Evolutionary conservation across 2,329 filamentous ascomycete species (phyloP).

Genomic region (Aspergillus vadensis): DNA sequence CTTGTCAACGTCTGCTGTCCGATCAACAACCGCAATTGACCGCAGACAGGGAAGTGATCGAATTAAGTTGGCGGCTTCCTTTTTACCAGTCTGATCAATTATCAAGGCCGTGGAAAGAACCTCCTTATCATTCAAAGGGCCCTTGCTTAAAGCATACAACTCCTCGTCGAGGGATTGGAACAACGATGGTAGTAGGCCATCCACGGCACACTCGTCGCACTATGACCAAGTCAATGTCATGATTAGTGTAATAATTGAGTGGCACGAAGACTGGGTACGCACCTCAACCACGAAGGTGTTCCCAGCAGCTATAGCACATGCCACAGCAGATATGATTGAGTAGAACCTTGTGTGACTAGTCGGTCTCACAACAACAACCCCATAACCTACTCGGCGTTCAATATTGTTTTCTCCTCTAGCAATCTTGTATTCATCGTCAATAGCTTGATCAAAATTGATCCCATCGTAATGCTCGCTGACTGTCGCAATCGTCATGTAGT

Average conservation of each 20-base stretch:
- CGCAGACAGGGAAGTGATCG: background rate
- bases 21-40: background rate
- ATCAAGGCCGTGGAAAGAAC: background rate
- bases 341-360: background rate
- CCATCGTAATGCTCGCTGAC: background rate
- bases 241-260: no score
- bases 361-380: background rate
- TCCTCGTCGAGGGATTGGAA: background rate
- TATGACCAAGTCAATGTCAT: no score
- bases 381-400: background rate
- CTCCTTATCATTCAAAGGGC: background rate
- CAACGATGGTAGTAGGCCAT: background rate
- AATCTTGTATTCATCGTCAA: background rate
- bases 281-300: conserved; percentile 1
- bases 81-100: conserved; percentile 2
- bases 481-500: background rate
- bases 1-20: conserved; percentile 1
- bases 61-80: background rate
- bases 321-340: background rate
- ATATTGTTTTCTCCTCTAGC: background rate
- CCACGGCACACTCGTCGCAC: background rate
- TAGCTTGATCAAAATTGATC: background rate
- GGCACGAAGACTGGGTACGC: background rate
- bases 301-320: background rate
- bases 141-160: background rate